Evolutionary conservation across 306 rosid genomes (phyloP).

Genomic region (Quercus suber): DNA sequence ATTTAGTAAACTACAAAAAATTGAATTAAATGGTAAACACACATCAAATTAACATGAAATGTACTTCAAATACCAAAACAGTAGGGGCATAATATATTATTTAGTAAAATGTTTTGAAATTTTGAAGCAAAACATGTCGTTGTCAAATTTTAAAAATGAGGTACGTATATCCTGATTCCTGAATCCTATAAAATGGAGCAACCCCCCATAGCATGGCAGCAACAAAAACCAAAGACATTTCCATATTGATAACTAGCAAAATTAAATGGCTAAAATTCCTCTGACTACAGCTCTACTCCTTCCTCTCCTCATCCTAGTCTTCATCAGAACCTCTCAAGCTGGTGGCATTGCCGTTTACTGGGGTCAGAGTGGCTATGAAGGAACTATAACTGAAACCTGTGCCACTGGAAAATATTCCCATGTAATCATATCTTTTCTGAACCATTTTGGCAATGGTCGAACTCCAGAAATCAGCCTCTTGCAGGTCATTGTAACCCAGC

Average conservation of each 20-base stretch:
- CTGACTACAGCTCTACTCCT: conserved; percentile 6
- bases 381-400: conserved; percentile 45
- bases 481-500: conserved; percentile 47
- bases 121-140: too few relatives aligned
- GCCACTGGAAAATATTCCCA: conserved; percentile 39
- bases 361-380: conserved; percentile 48
- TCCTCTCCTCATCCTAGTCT: conserved; percentile 8
- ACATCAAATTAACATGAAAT: too few relatives aligned
- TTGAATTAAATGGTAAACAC: too few relatives aligned
- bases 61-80: too few relatives aligned
- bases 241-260: background rate
- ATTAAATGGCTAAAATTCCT: conserved; percentile 23
- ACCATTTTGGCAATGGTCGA: conserved; percentile 24
- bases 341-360: conserved; percentile 50
- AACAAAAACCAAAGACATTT: background rate
- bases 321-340: conserved; percentile 13
- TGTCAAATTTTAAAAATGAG: too few relatives aligned
- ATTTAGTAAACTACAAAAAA: too few relatives aligned
- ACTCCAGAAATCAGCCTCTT: conserved; percentile 47
- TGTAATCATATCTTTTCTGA: conserved; percentile 41
- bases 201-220: background rate
- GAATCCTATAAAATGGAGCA: too few relatives aligned
- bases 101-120: too few relatives aligned
- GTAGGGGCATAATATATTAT: too few relatives aligned
- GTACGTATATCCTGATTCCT: too few relatives aligned